Evolutionary conservation across 306 rosid genomes (phyloP).

Genomic region (Medicago ruthenica): DNA sequence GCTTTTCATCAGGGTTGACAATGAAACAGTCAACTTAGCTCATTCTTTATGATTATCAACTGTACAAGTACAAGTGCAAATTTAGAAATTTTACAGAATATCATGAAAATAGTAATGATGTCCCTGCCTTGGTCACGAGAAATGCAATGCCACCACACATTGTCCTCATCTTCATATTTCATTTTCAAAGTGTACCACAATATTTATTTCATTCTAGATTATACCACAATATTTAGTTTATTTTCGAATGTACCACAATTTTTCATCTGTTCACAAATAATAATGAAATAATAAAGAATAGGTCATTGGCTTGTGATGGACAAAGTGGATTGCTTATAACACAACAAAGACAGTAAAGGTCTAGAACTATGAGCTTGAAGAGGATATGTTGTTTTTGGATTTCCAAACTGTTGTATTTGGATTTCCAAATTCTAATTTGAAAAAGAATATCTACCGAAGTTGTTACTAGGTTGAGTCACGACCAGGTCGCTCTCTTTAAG

Average conservation of each 20-base stretch:
- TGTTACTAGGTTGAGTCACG: no score
- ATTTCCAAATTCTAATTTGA: no score
- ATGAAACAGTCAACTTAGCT: constrained; percentile 6
- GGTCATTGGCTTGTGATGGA: background rate
- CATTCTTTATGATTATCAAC: constrained; percentile 13
- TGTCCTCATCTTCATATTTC: background rate
- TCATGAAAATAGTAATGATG: background rate
- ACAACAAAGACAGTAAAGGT: background rate
- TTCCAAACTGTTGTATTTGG: no score
- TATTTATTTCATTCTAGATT: background rate
- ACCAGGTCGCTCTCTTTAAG: no score
- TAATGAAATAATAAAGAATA: background rate
- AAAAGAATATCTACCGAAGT: no score
- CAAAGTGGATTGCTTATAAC: background rate
- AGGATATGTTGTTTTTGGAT: no score
- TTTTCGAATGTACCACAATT: background rate
- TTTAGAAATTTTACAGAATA: constrained; percentile 14
- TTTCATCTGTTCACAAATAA: background rate
- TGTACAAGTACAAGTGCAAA: background rate
- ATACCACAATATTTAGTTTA: background rate
- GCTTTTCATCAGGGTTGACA: constrained; percentile 8
- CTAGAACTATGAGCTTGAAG: no score
- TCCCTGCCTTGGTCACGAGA: constrained; percentile 10
- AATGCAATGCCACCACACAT: constrained; percentile 23
- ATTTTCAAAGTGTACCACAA: background rate